phyloP scores from a whole-genome alignment of 345 rosid genomes.

The Xanthoceras sorbifolium region DNA sequence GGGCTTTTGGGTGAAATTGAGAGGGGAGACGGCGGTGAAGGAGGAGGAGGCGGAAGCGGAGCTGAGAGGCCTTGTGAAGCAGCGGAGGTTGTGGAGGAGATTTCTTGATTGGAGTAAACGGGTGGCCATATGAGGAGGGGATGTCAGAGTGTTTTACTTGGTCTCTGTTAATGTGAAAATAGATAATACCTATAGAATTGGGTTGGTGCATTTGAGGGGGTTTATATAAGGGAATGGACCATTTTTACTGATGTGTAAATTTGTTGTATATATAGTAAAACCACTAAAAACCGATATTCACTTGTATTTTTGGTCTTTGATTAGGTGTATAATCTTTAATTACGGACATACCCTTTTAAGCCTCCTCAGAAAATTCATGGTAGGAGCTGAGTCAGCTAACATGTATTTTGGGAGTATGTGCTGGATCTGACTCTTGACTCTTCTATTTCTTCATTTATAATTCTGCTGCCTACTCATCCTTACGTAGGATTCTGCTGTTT shows the following conservation, averaged over 20 bases:
- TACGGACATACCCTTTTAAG: no score
- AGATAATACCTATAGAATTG: background rate
- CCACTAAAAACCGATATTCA: background rate
- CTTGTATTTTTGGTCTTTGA: no score
- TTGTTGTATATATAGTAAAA: background rate
- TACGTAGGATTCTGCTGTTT: no score
- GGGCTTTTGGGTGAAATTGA: conserved; percentile 29
- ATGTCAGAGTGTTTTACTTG: conserved; percentile 1
- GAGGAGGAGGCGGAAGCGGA: conserved; percentile 48
- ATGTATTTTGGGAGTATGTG: no score
- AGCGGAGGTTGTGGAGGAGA: conserved; percentile 33
- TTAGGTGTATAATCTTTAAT: no score
- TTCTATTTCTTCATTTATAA: no score
- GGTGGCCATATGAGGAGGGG: conserved; percentile 45
- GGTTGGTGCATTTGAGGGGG: background rate
- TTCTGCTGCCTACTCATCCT: no score
- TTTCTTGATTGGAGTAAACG: conserved; percentile 43
- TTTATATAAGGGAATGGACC: background rate
- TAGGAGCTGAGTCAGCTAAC: no score
- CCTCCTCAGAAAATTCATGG: no score
- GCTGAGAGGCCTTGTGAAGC: conserved; percentile 37
- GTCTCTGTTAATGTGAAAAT: background rate
- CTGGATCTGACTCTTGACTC: no score
- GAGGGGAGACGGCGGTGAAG: conserved; percentile 32
- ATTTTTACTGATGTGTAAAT: background rate